phyloP scores from a whole-genome alignment of 352 stramenopile genomes.

The Phytophthora litchii region DNA sequence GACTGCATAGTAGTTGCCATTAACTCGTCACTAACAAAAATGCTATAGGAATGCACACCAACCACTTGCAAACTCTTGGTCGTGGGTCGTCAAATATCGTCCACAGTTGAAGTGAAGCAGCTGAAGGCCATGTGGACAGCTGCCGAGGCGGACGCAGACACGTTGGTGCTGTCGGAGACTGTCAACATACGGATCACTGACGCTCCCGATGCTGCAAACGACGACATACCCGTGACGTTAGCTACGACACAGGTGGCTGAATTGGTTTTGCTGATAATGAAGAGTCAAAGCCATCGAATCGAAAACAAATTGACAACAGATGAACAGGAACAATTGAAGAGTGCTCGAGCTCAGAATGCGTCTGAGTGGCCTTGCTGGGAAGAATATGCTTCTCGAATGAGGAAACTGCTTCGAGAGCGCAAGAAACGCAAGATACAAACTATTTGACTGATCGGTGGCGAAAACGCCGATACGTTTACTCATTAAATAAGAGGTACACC shows the following conservation, averaged over 20 bases:
- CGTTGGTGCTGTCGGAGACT: slow-evolving; percentile 45
- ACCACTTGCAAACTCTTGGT: slow-evolving; percentile 49
- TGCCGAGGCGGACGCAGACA: slow-evolving; percentile 24
- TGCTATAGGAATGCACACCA: slow-evolving; percentile 31
- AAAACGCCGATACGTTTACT: slow-evolving; percentile 6
- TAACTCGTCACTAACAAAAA: slow-evolving; percentile 1
- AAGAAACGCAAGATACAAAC: slow-evolving; percentile 20
- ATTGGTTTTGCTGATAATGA: slow-evolving; percentile 51
- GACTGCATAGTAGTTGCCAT: too few relatives aligned
- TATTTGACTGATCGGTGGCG: neutral
- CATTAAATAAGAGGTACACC: slow-evolving; percentile 42
- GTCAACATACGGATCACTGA: slow-evolving; percentile 28
- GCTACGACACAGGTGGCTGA: slow-evolving; percentile 28
- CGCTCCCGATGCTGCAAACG: slow-evolving; percentile 6
- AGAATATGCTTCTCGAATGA: slow-evolving; percentile 32
- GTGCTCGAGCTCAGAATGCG: slow-evolving; percentile 7
- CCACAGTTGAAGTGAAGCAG: neutral
- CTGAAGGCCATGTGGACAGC: slow-evolving; percentile 38
- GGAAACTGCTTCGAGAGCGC: slow-evolving; percentile 26
- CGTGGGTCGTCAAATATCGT: slow-evolving; percentile 8
- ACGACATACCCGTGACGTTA: too few relatives aligned
- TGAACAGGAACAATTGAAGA: slow-evolving; percentile 25
- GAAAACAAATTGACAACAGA: slow-evolving; percentile 30
- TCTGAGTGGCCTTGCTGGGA: slow-evolving; percentile 30
- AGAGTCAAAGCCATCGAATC: slow-evolving; percentile 39